Base-by-base conservation (phyloP, 1,139 yeast species). In the Candida tunisiensis region DNA sequence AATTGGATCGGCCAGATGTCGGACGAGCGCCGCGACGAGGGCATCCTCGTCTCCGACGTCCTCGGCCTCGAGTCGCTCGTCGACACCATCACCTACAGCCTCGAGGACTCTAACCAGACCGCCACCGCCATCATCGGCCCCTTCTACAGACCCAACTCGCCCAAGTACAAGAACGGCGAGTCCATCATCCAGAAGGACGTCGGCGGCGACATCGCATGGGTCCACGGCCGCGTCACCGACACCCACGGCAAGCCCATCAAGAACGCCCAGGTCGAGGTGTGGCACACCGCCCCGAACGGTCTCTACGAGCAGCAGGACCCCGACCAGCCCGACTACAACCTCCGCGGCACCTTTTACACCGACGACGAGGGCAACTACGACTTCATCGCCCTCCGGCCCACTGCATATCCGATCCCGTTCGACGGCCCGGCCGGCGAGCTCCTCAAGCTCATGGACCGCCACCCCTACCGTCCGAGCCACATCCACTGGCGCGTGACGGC, bases 381-480 rank as follows among this genome's bases (percentile, higher is more conserved):
- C 13, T 47, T 47, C 26, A 39, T 47, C 26, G 47, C 55, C 25
- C 40, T 53, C 9, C 44, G 44, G 21, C 60, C 60, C 8, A 53
- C 54, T 11, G 45, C 57, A 21, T 54, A 54, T 31, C 57, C 58
- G 10, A 53, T 54, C 30, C 59, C 59, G n/a, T 48, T 43, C 31
- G 58, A 54, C 38, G 60, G 60, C 4, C 60, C 60, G 3, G 59
- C 55, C n/a, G 59, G 59, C n/a, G 41, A 43, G 25, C 36, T 54
- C 25, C 41, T 54, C 31, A 41, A 47, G 26, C 29, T 34, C 19
- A 46, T 55, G 40, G 52, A 49, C 32, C 43, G 59, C 36, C 59
- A 53, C 33, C 59, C 60, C 16, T 46, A 40, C 37, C 40, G 60
- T 31, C 60, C 60, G 11, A 49, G 56, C 11, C 60, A 54, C 33